These are phyloP conservation scores for Nemania abortiva DNA, from an alignment of 2,329 filamentous ascomycete species.

Conservation along the genomic window DNA sequence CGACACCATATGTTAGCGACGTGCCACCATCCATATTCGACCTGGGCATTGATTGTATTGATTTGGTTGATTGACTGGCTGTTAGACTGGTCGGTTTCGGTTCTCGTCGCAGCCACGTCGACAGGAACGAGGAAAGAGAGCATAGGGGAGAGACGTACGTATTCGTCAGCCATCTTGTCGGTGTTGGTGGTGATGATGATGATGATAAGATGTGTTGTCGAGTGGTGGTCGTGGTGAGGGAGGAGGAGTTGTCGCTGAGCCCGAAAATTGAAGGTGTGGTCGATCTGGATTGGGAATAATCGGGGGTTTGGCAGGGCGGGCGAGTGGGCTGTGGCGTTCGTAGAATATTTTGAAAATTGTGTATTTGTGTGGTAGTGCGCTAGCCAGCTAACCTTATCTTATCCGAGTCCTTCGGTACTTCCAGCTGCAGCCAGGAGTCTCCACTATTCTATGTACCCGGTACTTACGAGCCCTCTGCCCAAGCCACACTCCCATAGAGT, in stretches of 20 bases:
- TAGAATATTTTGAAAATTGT: conserved; percentile 39
- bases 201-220: conserved; percentile 21
- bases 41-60: background rate
- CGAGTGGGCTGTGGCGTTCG: conserved; percentile 27
- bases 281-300: conserved; percentile 20
- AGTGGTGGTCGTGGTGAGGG: conserved; percentile 17
- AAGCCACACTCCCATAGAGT: no score
- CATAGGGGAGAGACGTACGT: conserved; percentile 26
- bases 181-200: conserved; percentile 3
- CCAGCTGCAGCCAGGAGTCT: no score
- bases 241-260: conserved; percentile 26
- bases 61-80: background rate
- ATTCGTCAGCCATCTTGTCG: conserved; percentile 42
- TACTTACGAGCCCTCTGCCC: background rate
- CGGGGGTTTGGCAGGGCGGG: no score
- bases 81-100: background rate
- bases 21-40: background rate
- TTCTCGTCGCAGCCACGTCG: no score
- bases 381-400: conserved; percentile 31
- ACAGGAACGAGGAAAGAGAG: background rate
- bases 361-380: conserved; percentile 27
- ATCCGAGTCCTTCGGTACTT: background rate
- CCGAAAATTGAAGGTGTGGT: conserved; percentile 7
- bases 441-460: background rate
- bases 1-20: conserved; percentile 20